Evolutionary conservation across 257 asterid genomes (phyloP), one percentile per base, ranked within the genome.

Genomic region (Fraxinus quadrangulata): DNA sequence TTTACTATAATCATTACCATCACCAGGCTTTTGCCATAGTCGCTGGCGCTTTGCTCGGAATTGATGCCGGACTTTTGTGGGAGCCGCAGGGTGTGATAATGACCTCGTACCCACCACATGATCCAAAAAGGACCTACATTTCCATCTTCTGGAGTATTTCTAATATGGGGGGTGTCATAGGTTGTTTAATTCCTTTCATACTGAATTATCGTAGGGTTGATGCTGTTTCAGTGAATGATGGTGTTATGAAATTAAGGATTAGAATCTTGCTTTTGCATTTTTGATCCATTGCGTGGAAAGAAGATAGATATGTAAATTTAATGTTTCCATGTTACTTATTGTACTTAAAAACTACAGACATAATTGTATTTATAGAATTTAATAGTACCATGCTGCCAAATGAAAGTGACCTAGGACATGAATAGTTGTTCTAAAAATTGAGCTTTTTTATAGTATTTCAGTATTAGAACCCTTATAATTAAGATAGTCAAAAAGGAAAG

Each of bases 11-110:
- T 45, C 97, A 95, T 12, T 79, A 73, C 69, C 92, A 87, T 24
- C 90, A 88, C 82, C 97, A 95, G 84, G 86, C 84, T 4, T 92
- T 95, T 79, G 97, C 89, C 68, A 83, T 95, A 21, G 80, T 81
- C 79, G 93, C 99, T 65, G 98, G 98, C 13, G 99, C 84, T 0
- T 26, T 93, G 6, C 97, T 95, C 19, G 98, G 99, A 13, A 47
- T 89, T 63, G 99, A 97, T 3, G 99, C 99, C 10, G 98, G 98
- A 51, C 93, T 93, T 28, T 66, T 95, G 6, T 93, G 99, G 99
- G 92, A 97, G 8, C 73, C 98, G 2, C 96, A 95, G 75, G 98
- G 98, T 1, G 98, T 97, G 0, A 95, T 93, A 2, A 91, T 95
- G 99, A 95, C 98, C 0, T 95, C 98, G 0, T 92, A 95, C 51